These are phyloP conservation scores for Hypoxylon sp. DNA, from an alignment of 2,329 filamentous ascomycete genomes.

Conservation along the genomic window DNA sequence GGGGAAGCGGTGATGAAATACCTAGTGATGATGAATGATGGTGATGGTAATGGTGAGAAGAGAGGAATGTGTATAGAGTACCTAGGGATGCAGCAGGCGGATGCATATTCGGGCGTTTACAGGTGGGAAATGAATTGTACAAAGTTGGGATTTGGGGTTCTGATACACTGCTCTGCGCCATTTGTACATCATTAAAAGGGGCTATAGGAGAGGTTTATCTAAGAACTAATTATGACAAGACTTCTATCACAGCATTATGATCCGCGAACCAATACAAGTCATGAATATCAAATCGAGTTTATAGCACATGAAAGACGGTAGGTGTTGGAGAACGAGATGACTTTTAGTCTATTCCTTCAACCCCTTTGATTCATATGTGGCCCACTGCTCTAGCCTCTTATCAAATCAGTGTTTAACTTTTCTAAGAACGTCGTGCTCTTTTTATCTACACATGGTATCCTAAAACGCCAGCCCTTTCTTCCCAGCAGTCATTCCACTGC, in stretches of 20 bases:
- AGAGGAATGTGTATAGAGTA: slow-evolving; percentile 21
- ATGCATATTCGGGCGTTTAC: slow-evolving; percentile 40
- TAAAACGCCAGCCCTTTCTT: slow-evolving; percentile 32
- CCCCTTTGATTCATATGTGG: slow-evolving; percentile 21
- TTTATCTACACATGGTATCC: slow-evolving; percentile 37
- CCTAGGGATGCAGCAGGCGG: slow-evolving; percentile 13
- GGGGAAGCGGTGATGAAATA: background rate
- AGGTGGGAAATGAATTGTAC: slow-evolving; percentile 28
- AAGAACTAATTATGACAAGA: slow-evolving; percentile 8
- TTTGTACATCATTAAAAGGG: slow-evolving; percentile 13
- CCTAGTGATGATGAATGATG: background rate
- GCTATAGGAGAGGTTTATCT: slow-evolving; percentile 17
- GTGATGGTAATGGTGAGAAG: background rate
- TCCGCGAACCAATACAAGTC: background rate
- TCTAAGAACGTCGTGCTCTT: slow-evolving; percentile 22
- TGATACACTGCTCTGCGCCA: slow-evolving; percentile 31
- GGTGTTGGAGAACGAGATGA: background rate
- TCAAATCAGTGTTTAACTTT: slow-evolving; percentile 24
- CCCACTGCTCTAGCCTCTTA: slow-evolving; percentile 6
- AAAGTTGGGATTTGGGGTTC: slow-evolving; percentile 27
- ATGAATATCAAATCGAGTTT: background rate
- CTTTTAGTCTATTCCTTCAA: slow-evolving; percentile 1
- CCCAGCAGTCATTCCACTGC: slow-evolving; percentile 6
- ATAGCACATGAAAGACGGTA: background rate
- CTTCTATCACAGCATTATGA: background rate